Conservation (phyloP, 179 eudicot genomes). For the Kewa caespitosa region DNA sequence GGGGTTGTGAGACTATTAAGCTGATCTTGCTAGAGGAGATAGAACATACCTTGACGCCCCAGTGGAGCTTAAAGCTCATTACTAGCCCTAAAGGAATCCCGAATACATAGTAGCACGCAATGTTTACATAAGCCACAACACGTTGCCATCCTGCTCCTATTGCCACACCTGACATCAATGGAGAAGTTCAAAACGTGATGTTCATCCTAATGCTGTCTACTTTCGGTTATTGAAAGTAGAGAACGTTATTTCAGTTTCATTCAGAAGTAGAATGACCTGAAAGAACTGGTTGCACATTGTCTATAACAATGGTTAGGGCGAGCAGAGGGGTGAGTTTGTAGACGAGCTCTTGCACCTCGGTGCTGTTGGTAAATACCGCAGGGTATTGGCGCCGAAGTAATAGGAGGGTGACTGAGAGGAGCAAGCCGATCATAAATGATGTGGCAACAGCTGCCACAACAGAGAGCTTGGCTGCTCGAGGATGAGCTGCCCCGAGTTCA, state of each 20-base stretch:
- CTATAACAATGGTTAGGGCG: constrained; percentile 20
- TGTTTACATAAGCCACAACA: constrained; percentile 53
- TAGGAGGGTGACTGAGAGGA: constrained; percentile 13
- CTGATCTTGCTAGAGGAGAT: background rate
- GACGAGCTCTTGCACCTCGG: constrained; percentile 22
- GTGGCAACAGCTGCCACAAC: constrained; percentile 24
- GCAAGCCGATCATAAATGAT: constrained; percentile 16
- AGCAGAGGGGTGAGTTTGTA: constrained; percentile 30
- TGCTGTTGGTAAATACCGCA: constrained; percentile 15
- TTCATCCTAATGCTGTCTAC: no score
- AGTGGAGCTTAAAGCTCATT: constrained; percentile 31
- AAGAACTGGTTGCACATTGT: constrained; percentile 36
- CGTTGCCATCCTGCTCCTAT: constrained; percentile 79
- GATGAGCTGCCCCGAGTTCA: constrained; percentile 29
- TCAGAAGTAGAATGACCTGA: constrained; percentile 27
- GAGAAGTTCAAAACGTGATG: no score
- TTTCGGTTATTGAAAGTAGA: background rate
- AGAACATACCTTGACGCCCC: constrained; percentile 38
- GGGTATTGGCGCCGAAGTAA: constrained; percentile 19
- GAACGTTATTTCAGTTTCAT: background rate
- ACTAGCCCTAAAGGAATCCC: constrained; percentile 51
- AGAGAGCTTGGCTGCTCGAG: constrained; percentile 25
- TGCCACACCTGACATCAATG: constrained; percentile 51
- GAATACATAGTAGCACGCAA: constrained; percentile 54
- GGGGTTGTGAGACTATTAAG: background rate